These are phyloP conservation scores for Microdochium nivale DNA, from an alignment of 2,329 filamentous ascomycete species.

Conservation along the genomic window DNA sequence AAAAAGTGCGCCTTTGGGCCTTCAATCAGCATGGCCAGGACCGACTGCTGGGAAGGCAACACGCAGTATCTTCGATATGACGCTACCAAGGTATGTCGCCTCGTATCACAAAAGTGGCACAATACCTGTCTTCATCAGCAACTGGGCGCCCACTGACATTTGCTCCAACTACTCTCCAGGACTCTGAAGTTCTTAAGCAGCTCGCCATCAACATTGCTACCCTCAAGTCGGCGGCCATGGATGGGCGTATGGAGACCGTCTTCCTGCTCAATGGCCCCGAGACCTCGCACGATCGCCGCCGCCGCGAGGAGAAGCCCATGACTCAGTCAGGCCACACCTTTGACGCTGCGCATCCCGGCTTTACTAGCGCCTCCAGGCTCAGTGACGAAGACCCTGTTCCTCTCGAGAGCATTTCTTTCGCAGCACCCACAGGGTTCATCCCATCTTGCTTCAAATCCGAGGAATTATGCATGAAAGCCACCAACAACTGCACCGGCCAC, in stretches of 20 bases:
- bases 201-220: conserved; percentile 35
- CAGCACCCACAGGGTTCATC: conserved; percentile 32
- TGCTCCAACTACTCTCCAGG: conserved; percentile 21
- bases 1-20: conserved; percentile 22
- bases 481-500: conserved; percentile 74
- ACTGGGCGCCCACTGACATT: too few species aligned
- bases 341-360: conserved; percentile 6
- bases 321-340: conserved; percentile 14
- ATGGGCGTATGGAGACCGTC: conserved; percentile 46
- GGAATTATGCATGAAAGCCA: conserved; percentile 59
- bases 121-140: too few species aligned
- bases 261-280: conserved; percentile 45
- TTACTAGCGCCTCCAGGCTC: conserved; percentile 21
- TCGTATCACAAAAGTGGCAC: too few species aligned
- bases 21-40: conserved; percentile 12
- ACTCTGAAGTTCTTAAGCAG: conserved; percentile 30
- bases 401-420: conserved; percentile 20
- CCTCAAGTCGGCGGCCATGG: conserved; percentile 34
- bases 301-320: conserved; percentile 34
- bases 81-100: conserved; percentile 12
- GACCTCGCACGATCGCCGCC: conserved; percentile 12
- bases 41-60: conserved; percentile 18
- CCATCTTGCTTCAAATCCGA: conserved; percentile 68
- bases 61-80: conserved; percentile 23
- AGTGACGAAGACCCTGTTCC: conserved; percentile 22